These are phyloP conservation scores for Phytophthora sp. DNA, from an alignment of 352 stramenopile species.

Conservation along the genomic window DNA sequence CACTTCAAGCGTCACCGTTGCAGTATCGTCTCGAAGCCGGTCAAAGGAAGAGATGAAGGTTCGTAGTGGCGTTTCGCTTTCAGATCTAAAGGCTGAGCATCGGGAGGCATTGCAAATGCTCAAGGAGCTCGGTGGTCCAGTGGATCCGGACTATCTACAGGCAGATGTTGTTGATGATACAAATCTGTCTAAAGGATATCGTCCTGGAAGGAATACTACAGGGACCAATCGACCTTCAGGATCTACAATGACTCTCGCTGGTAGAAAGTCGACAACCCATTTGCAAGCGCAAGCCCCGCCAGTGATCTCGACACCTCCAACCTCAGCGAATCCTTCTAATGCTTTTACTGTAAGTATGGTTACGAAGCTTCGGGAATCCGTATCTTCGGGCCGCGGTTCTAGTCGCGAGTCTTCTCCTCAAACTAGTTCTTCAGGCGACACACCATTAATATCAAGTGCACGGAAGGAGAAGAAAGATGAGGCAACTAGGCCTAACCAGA, in stretches of 20 bases:
- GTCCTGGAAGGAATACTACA: neutral
- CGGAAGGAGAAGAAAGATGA: neutral
- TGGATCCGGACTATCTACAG: conserved; percentile 49
- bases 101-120: conserved; percentile 74
- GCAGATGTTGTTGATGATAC: conserved; percentile 16
- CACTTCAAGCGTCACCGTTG: conserved; percentile 9
- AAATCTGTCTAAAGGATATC: neutral
- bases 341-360: conserved; percentile 63
- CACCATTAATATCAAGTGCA: neutral
- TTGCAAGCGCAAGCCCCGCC: neutral
- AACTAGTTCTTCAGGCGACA: neutral
- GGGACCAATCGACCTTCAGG: neutral
- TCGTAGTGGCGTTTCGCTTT: conserved; percentile 63
- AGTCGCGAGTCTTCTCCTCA: conserved; percentile 19
- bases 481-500: conserved; percentile 12
- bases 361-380: conserved; percentile 52
- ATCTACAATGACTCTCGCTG: neutral
- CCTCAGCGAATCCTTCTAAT: conserved; percentile 20
- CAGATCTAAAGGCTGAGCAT: conserved; percentile 79
- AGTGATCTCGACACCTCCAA: conserved; percentile 17
- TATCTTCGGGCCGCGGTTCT: conserved; percentile 47
- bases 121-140: conserved; percentile 67
- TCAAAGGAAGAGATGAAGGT: conserved; percentile 44
- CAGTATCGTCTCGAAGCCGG: neutral
- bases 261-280: conserved; percentile 10